A percentile compares a stretch with the other conserved stretches of the same genome.
These are phyloP conservation scores for Neurospora sp. DNA, from an alignment of 495 filamentous ascomycete species.

Conservation along the genomic window DNA sequence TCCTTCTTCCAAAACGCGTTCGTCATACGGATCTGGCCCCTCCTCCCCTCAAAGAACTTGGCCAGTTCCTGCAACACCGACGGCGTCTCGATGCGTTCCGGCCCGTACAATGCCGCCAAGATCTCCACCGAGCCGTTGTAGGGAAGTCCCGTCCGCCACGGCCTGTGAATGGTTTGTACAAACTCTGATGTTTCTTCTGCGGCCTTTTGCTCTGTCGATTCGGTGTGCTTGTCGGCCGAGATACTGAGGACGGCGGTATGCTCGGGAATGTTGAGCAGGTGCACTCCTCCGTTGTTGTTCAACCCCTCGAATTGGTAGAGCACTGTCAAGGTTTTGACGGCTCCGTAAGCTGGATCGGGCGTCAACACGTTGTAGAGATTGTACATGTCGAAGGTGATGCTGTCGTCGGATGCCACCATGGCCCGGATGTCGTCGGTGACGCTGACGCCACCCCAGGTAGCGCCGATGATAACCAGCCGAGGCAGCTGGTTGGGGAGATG, in stretches of 20 bases:
- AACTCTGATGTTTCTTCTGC: background rate
- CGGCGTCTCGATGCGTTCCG: slow-evolving; percentile 10
- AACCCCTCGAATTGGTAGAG: slow-evolving; percentile 14
- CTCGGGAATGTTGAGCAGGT: slow-evolving; percentile 5
- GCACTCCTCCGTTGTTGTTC: background rate
- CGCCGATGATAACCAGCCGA: slow-evolving; percentile 13
- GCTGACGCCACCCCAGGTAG: slow-evolving; percentile 19
- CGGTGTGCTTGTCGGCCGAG: background rate
- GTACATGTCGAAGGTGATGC: slow-evolving; percentile 13
- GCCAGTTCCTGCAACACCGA: slow-evolving; percentile 13
- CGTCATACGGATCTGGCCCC: slow-evolving; percentile 18
- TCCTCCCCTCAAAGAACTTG: slow-evolving; percentile 12
- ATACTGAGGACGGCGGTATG: background rate
- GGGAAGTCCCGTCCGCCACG: slow-evolving; percentile 4
- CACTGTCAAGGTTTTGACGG: slow-evolving; percentile 11
- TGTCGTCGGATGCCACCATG: slow-evolving; percentile 7
- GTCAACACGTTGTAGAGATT: slow-evolving; percentile 5
- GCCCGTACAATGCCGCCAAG: slow-evolving; percentile 15
- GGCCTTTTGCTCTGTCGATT: background rate
- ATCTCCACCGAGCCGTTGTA: slow-evolving; percentile 11
- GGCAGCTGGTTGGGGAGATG: background rate
- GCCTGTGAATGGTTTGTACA: background rate
- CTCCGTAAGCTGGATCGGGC: slow-evolving; percentile 13
- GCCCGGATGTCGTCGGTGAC: slow-evolving; percentile 9
- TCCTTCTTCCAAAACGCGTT: slow-evolving; percentile 16